Evolutionary conservation across 2,329 filamentous ascomycete species (phyloP), one percentile per base, ranked within the genome.

Genomic region (Ambrosiella beaveri): DNA sequence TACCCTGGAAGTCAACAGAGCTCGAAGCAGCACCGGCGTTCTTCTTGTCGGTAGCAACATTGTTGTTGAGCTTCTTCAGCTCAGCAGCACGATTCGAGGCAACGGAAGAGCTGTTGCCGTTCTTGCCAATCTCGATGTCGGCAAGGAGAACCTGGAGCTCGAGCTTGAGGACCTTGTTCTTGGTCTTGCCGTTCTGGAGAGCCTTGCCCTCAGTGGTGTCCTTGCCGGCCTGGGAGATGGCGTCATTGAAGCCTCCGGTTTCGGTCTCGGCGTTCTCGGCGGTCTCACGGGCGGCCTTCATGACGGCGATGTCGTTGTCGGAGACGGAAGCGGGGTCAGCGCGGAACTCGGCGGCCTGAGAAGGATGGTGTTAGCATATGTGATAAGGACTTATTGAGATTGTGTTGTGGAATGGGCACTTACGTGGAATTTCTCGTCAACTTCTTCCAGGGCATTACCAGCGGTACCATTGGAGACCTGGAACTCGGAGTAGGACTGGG

Each of bases 161-260:
- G 54, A 80, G 68, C 70, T 80, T 81, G 56, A 80, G 67, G 27
- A 81, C 75, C 70, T 80, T 80, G 70, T 80, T 80, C 72, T 80
- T 79, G 64, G 73, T 80, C 69, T 80, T 80, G 63, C 77, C 59
- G 40, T 57, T 71, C 68, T 76, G 69, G 13, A 80, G 69, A 9
- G 75, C 74, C 44, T 69, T 73, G 0, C 69, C 72, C 1, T 69
- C 67, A 11, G 69, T 65, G 17, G 67, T 69, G 36, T 67, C 69
- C 27, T 66, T 52, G 45, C 62, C 62, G 7, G 76, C 75, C 2
- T 71, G 72, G 11, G 67, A 70, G 60, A 78, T 75, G 44, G 76
- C 73, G 13, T 75, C 71, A 67, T 81, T 78, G 70, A 79, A 81
- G 40, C 71, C 73, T 12, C 61, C 61, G 0, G 69, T 69, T 7